Evolutionary conservation across 225 moss, liverwort and hornwort species (phyloP), one percentile per base, ranked within the genome.

Genomic region (Climacium dendroides): DNA sequence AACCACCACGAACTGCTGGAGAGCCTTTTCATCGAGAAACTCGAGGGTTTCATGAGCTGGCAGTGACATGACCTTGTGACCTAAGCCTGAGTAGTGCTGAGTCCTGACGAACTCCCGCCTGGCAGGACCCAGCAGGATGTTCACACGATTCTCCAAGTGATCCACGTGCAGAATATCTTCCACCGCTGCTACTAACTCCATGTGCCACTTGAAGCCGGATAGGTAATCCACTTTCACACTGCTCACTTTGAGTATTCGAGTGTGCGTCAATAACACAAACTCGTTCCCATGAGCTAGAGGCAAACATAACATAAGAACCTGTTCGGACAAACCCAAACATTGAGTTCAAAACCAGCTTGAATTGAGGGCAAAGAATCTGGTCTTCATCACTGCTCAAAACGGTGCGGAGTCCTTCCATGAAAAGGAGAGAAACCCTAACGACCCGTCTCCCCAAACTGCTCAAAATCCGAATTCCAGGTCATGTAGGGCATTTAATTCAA

Each of bases 301-400:
- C 96, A 94, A 93, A 91, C 98, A 98, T 32, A 95, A 87, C 73
- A 96, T 93, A 64, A 96, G 92, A 66, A 96, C 96, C 98, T 98
- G 95, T 71, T 32, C 66, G n/a, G 37, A 75, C 34, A 77, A 86
- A 87, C n/a, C 74, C 62, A 24, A 65, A 80, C 32, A 34, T 35
- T 58, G 48, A 58, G 43, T 71, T 79, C 71, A 34, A 43, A 52
- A 76, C 22, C 63, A 52, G 85, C 50, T 26, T 25, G 24, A 17
- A 34, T 32, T 61, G 63, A 66, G 28, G 47, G 47, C 35, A 69
- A 45, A 47, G 43, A 66, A 78, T 65, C 54, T 75, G 37, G 74
- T 14, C 48, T 62, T 62, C 29, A 59, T 45, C 58, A 32, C 43
- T 47, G 84, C 23, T 58, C 26, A n/a, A 62, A 75, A 28, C n/a